A percentile compares a stretch with the other conserved stretches of the same genome.
Evolutionary conservation across 805 yeast genomes (phyloP).

Genomic region (Candida montana): DNA sequence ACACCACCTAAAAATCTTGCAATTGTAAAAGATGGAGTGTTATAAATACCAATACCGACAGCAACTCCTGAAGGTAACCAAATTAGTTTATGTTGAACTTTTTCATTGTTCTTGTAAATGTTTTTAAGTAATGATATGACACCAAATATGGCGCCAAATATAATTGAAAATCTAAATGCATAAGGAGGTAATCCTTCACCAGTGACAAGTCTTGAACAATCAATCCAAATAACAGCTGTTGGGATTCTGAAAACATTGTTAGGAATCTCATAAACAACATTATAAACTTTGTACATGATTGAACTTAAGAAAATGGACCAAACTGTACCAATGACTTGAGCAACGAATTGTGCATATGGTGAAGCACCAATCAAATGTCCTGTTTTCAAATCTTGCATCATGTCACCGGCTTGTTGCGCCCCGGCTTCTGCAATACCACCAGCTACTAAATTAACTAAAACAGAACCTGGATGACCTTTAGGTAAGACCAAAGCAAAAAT

Average conservation of each 20-base stretch:
- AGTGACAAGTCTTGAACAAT: conserved; percentile 87
- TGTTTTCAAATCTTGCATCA: conserved; percentile 95
- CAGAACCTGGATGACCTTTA: conserved; percentile 67
- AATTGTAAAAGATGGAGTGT: conserved; percentile 86
- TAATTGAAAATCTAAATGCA: conserved; percentile 54
- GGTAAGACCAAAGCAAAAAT: conserved; percentile 82
- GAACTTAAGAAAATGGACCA: conserved; percentile 81
- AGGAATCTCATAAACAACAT: conserved; percentile 79
- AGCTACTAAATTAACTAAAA: conserved; percentile 80
- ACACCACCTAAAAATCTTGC: conserved; percentile 92
- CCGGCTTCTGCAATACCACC: conserved; percentile 99
- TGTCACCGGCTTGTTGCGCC: conserved; percentile 97
- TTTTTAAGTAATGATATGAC: conserved; percentile 60
- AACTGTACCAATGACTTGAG: conserved; percentile 82
- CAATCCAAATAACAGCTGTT: conserved; percentile 95
- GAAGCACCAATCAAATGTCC: conserved; percentile 91
- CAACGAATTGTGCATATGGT: conserved; percentile 85
- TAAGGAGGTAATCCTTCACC: conserved; percentile 86
- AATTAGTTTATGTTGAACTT: conserved; percentile 36
- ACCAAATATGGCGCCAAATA: conserved; percentile 67
- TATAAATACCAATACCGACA: conserved; percentile 94
- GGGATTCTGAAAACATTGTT: conserved; percentile 80
- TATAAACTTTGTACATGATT: conserved; percentile 77
- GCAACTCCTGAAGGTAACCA: conserved; percentile 94
- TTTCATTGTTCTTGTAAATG: conserved; percentile 36